phyloP scores from a whole-genome alignment of 148 eudicot genomes.

The Camellia lanceoleosa region DNA sequence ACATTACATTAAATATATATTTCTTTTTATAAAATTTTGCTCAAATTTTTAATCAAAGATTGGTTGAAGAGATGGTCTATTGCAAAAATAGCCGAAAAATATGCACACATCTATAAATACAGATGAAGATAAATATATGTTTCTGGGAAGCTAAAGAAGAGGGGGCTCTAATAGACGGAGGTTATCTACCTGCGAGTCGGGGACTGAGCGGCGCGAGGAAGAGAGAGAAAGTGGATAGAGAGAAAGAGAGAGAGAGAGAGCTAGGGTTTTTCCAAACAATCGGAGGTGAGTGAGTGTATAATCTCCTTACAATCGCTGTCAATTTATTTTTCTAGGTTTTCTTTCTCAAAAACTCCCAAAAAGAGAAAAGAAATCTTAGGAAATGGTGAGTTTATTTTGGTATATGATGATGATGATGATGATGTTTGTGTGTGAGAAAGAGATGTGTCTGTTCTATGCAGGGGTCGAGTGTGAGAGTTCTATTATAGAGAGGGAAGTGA shows the following conservation, averaged over 20 bases:
- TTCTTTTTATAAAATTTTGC: too few relatives aligned
- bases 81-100: too few relatives aligned
- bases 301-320: background rate
- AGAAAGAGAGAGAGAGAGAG: background rate
- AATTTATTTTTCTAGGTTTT: conserved; percentile 11
- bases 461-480: conserved; percentile 82
- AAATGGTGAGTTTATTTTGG: conserved; percentile 36
- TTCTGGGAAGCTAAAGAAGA: too few relatives aligned
- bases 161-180: too few relatives aligned
- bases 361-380: background rate
- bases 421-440: conserved; percentile 89
- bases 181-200: too few relatives aligned
- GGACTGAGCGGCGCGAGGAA: conserved; percentile 11
- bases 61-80: too few relatives aligned
- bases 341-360: background rate
- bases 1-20: too few relatives aligned
- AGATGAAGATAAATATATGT: too few relatives aligned
- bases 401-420: too few relatives aligned
- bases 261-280: conserved; percentile 16
- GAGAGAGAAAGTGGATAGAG: background rate
- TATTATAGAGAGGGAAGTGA: conserved; percentile 42
- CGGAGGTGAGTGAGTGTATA: conserved; percentile 14
- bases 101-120: too few relatives aligned
- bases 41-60: too few relatives aligned
- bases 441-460: conserved; percentile 92